Base-by-base conservation (phyloP, 352 stramenopile genomes). In the Globisporangium nagaii region DNA sequence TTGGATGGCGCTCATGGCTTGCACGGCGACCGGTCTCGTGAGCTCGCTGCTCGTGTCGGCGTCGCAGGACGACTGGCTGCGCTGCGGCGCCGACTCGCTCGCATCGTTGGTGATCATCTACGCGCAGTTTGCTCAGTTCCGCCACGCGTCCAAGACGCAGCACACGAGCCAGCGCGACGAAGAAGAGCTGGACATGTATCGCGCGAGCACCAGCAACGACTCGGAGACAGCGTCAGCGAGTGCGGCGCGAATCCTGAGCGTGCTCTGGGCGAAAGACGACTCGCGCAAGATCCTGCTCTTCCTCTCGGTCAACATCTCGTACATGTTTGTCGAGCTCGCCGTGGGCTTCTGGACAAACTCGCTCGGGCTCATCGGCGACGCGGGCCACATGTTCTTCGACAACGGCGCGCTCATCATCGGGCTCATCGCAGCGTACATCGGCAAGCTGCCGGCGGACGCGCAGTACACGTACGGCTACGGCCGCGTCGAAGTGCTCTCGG, bases 331-430 rank as follows among this genome's bases (percentile, higher is more conserved):
- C 28, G 86, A 96, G 46, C 70, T 96, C 22, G 71, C 71, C 8
- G 86, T 93, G 9, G 86, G 84, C n/a, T 69, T 92, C 28, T 87
- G 71, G 60, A 89, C 79, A 13, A 93, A 93, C 54, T 93, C 86
- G 25, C 68, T 96, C 19, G 86, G 84, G 3, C 76, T 96, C 34
- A 88, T 93, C 56, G 82, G 82, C 15, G 86, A 96, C 49, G 86
- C 86, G 15, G 85, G 84, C 4, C 86, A 96, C 71, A 96, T 96
- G 86, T 72, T 93, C 19, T 93, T 93, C 55, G 86, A 96, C 66
- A 93, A 93, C 37, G 71, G 77, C 15, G 85, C 86, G 19, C 69
- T 96, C 11, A 53, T 95, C 39, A 95, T 96, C 53, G 84, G 84
- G 0, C 79, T 96, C 30, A 71, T 82, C 27, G 86, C 86, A 13